Percentiles rank a stretch among this genome's conserved stretches.
Evolutionary conservation across 306 rosid species (phyloP).

Genomic region (Vigna radiata): DNA sequence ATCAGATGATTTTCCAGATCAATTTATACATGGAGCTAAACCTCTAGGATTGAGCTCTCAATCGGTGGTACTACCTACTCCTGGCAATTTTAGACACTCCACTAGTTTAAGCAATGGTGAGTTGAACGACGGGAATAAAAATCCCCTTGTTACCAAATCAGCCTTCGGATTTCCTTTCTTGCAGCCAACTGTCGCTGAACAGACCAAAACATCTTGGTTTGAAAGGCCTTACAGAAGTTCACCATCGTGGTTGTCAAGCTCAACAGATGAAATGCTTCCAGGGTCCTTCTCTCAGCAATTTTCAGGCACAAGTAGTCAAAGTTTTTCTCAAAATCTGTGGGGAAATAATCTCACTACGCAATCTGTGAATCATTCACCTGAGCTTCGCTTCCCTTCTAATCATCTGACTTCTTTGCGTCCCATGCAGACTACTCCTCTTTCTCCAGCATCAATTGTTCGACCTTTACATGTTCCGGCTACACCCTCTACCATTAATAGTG

Average conservation of each 20-base stretch:
- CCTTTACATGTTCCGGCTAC: constrained; percentile 53
- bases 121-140: constrained; percentile 53
- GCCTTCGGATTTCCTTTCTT: constrained; percentile 74
- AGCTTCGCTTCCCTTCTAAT: constrained; percentile 55
- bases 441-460: constrained; percentile 52
- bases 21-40: constrained; percentile 63
- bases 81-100: constrained; percentile 47
- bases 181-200: constrained; percentile 60
- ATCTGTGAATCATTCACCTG: constrained; percentile 52
- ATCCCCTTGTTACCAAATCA: constrained; percentile 55
- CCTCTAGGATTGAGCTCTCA: constrained; percentile 57
- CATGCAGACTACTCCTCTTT: constrained; percentile 47
- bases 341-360: constrained; percentile 55
- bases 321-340: constrained; percentile 60
- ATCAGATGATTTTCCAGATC: constrained; percentile 50
- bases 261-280: constrained; percentile 58
- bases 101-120: constrained; percentile 55
- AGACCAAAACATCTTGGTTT: constrained; percentile 60
- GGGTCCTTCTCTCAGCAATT: constrained; percentile 53
- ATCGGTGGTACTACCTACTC: constrained; percentile 47
- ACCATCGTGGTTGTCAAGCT: constrained; percentile 70
- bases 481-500: constrained; percentile 48
- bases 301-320: constrained; percentile 46
- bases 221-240: constrained; percentile 55
- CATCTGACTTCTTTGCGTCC: constrained; percentile 55